phyloP scores from a whole-genome alignment of 768 basidiomycete genomes.

The Daedalea quercina region DNA sequence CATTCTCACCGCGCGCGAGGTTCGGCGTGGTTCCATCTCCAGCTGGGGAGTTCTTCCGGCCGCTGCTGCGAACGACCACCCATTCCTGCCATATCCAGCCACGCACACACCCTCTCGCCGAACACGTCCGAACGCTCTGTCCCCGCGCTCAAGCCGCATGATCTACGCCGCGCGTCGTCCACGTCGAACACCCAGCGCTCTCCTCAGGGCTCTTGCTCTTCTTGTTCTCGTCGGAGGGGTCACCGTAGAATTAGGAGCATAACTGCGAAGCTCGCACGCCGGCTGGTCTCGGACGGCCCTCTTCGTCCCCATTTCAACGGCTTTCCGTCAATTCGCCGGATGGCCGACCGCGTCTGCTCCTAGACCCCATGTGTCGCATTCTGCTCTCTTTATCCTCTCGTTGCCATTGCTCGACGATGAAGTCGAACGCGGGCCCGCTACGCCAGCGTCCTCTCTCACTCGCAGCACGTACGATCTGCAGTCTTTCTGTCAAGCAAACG shows the following conservation, averaged over 20 bases:
- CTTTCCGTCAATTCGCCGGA: background rate
- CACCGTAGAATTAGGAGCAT: background rate
- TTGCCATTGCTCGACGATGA: too few relatives aligned
- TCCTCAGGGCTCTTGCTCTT: background rate
- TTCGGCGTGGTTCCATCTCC: background rate
- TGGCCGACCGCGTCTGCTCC: too few relatives aligned
- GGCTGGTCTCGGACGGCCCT: background rate
- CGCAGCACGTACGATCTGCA: too few relatives aligned
- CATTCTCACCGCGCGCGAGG: background rate
- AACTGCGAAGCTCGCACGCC: background rate
- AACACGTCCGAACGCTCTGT: background rate
- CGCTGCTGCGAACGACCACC: background rate
- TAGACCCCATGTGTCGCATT: too few relatives aligned
- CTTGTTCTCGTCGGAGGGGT: background rate
- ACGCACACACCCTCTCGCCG: background rate
- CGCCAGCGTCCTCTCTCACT: too few relatives aligned
- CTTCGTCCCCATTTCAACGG: too few relatives aligned
- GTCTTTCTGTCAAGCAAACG: too few relatives aligned
- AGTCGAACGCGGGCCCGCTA: too few relatives aligned
- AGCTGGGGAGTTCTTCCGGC: background rate
- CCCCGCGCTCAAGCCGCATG: background rate
- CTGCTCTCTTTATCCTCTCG: too few relatives aligned
- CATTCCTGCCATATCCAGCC: background rate
- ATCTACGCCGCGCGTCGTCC: background rate
- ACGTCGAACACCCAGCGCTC: background rate